Conservation (phyloP, 129 eudicot genomes). For the Centella asiatica region DNA sequence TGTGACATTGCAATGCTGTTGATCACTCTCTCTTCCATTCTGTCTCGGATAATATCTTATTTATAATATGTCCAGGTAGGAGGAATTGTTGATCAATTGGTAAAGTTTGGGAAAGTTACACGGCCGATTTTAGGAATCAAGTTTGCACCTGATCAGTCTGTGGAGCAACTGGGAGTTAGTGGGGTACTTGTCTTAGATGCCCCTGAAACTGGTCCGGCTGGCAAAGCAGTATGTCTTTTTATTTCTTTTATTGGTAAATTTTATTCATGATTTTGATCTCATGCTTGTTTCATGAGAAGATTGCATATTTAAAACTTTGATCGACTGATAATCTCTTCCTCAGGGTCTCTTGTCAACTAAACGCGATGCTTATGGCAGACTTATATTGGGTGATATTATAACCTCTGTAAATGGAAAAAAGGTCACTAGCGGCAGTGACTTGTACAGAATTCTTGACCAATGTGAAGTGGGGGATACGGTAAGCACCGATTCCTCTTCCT, state of each 20-base stretch:
- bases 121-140: conserved; percentile 80
- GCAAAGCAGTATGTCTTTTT: conserved; percentile 78
- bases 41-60: no score
- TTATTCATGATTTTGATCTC: no score
- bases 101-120: conserved; percentile 84
- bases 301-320: no score
- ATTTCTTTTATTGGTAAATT: no score
- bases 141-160: conserved; percentile 88
- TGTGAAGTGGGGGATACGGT: conserved; percentile 84
- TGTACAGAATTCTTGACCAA: conserved; percentile 87
- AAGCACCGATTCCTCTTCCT: conserved; percentile 10
- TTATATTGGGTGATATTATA: conserved; percentile 70
- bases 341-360: conserved; percentile 76
- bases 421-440: conserved; percentile 70
- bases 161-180: conserved; percentile 79
- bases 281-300: no score
- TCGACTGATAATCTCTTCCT: no score
- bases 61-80: conserved; percentile 45
- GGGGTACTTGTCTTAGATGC: conserved; percentile 94
- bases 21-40: background rate
- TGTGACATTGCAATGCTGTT: background rate
- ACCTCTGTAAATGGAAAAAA: conserved; percentile 81
- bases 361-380: conserved; percentile 77
- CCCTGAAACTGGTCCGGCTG: conserved; percentile 83
- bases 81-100: conserved; percentile 87